phyloP scores from a whole-genome alignment of 306 rosid species.

The Cicer yamashitae region DNA sequence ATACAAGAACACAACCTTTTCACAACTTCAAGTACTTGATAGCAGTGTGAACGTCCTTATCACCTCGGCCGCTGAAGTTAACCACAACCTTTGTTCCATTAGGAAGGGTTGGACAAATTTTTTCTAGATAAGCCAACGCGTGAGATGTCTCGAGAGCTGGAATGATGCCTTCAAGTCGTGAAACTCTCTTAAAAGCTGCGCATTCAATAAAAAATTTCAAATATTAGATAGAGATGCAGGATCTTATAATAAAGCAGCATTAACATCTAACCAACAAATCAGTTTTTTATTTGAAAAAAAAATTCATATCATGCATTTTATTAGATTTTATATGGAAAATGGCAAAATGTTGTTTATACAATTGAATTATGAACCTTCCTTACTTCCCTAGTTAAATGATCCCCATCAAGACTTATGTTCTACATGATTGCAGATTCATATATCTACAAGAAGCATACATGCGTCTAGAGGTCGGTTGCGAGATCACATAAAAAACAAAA shows the following conservation, averaged over 20 bases:
- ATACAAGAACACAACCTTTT: slow-evolving; percentile 31
- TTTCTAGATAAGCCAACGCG: slow-evolving; percentile 87
- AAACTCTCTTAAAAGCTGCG: slow-evolving; percentile 85
- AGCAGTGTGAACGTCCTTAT: slow-evolving; percentile 94
- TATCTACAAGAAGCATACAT: neutral
- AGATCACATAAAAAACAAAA: neutral
- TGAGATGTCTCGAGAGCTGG: slow-evolving; percentile 98
- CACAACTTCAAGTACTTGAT: slow-evolving; percentile 80
- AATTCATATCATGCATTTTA: neutral
- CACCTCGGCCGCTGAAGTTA: slow-evolving; percentile 95
- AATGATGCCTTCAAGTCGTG: slow-evolving; percentile 91
- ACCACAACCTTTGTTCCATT: slow-evolving; percentile 78
- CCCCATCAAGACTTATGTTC: neutral
- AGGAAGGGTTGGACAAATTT: slow-evolving; percentile 82
- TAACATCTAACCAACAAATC: slow-evolving; percentile 10
- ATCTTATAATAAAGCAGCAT: slow-evolving; percentile 27
- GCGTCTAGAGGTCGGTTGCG: neutral
- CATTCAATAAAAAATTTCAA: neutral
- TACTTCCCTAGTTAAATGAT: neutral
- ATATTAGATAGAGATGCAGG: slow-evolving; percentile 1
- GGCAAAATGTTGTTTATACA: neutral
- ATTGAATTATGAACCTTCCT: neutral
- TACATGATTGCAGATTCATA: neutral
- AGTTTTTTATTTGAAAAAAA: no score
- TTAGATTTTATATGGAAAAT: neutral